Conservation (phyloP, 179 eudicot species). For the Carnegiea gigantea region DNA sequence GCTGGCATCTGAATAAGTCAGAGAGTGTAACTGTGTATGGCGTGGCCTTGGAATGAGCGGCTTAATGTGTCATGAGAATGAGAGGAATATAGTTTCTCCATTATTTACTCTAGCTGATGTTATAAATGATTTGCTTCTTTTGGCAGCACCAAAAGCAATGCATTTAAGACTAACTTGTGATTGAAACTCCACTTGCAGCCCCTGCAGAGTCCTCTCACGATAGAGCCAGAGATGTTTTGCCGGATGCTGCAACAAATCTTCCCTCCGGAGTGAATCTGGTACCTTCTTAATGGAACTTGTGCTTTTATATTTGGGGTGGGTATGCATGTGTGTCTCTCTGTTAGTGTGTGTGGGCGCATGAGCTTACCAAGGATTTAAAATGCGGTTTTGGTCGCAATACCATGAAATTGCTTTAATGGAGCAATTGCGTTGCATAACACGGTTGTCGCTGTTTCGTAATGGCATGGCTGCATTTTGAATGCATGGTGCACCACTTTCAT, state of each 20-base stretch:
- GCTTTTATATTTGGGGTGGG: neutral
- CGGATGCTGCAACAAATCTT: constrained; percentile 26
- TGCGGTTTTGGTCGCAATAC: too few relatives aligned
- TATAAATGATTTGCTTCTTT: neutral
- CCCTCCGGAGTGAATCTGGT: constrained; percentile 49
- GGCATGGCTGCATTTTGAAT: too few relatives aligned
- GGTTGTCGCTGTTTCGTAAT: too few relatives aligned
- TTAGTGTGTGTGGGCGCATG: too few relatives aligned
- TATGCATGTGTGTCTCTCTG: too few relatives aligned
- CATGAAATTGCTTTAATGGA: too few relatives aligned
- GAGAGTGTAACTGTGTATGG: constrained; percentile 1
- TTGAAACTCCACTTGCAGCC: constrained; percentile 25
- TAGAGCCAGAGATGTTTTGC: constrained; percentile 23
- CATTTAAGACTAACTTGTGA: neutral
- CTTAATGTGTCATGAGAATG: constrained; percentile 12
- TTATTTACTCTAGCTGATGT: neutral
- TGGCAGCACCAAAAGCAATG: neutral
- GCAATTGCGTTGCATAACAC: too few relatives aligned
- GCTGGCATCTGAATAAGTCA: constrained; percentile 15
- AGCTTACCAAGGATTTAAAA: too few relatives aligned
- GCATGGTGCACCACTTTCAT: too few relatives aligned
- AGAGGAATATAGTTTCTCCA: neutral
- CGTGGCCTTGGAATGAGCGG: constrained; percentile 19
- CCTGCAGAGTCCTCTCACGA: constrained; percentile 35
- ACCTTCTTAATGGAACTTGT: constrained; percentile 9